A percentile compares a stretch with the other conserved stretches of the same genome.
Evolutionary conservation across 441 rosid genomes (phyloP).

Genomic region (Arabidopsis hybrid): DNA sequence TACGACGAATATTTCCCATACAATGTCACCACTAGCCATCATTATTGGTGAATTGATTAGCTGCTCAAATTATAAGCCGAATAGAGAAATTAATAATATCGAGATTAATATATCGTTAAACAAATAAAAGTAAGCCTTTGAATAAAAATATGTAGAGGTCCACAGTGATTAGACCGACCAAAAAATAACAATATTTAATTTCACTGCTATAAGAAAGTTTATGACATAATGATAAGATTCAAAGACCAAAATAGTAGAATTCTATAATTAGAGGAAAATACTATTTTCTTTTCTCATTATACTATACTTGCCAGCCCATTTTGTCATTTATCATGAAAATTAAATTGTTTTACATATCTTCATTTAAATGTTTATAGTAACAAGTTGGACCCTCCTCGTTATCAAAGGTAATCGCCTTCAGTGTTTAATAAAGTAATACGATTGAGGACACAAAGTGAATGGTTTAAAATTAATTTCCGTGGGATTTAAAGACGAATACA

Average conservation of each 20-base stretch:
- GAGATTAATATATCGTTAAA: not conserved
- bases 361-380: not conserved
- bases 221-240: slow-evolving; percentile 21
- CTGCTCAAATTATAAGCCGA: not conserved
- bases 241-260: slow-evolving; percentile 15
- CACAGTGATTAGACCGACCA: slow-evolving; percentile 36
- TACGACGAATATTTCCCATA: slow-evolving; percentile 33
- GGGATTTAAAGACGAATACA: slow-evolving; percentile 35
- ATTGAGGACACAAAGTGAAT: not conserved
- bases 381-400: slow-evolving; percentile 24
- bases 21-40: slow-evolving; percentile 25
- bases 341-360: not conserved
- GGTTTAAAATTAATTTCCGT: slow-evolving; percentile 17
- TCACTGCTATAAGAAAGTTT: slow-evolving; percentile 11
- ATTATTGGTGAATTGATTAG: slow-evolving; percentile 16
- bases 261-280: slow-evolving; percentile 5
- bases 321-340: not conserved
- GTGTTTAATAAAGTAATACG: not conserved
- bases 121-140: not conserved
- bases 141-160: not conserved
- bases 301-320: slow-evolving; percentile 3
- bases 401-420: slow-evolving; percentile 15
- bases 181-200: slow-evolving; percentile 9
- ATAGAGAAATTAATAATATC: not conserved
- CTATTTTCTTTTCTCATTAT: not conserved